These are phyloP conservation scores for Obba rivulosa DNA, from an alignment of 768 basidiomycete species.

Conservation along the genomic window DNA sequence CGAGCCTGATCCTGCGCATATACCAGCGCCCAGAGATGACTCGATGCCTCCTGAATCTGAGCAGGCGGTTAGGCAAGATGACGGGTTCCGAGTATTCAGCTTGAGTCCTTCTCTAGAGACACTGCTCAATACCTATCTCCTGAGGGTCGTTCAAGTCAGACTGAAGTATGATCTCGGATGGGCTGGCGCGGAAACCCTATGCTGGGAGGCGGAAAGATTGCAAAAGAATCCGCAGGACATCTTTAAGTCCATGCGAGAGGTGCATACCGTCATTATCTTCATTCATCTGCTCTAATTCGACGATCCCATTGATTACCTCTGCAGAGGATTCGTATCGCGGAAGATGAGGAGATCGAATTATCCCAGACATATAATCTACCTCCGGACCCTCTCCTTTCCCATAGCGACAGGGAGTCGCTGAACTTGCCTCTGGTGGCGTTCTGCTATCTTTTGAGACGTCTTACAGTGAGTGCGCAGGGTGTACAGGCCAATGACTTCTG, in stretches of 20 bases:
- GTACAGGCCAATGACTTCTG: not conserved
- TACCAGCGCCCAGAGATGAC: too few relatives aligned
- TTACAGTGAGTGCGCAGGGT: constrained; percentile 42
- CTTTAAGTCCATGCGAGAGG: constrained; percentile 27
- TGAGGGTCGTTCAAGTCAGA: constrained; percentile 48
- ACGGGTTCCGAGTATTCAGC: constrained; percentile 52
- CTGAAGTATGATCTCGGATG: constrained; percentile 52
- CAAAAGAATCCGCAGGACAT: constrained; percentile 39
- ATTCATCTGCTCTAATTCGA: not conserved
- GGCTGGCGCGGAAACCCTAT: constrained; percentile 61
- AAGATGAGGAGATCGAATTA: constrained; percentile 38
- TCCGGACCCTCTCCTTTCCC: constrained; percentile 43
- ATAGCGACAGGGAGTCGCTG: constrained; percentile 31
- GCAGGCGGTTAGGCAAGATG: constrained; percentile 6
- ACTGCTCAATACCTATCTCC: constrained; percentile 50
- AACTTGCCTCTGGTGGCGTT: constrained; percentile 64
- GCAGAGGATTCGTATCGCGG: constrained; percentile 30
- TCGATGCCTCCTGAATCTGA: constrained; percentile 10
- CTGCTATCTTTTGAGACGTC: constrained; percentile 57
- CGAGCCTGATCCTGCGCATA: not conserved
- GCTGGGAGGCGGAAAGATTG: constrained; percentile 37
- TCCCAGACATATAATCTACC: constrained; percentile 42
- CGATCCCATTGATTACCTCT: not conserved
- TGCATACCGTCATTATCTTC: constrained; percentile 14
- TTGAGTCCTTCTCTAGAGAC: constrained; percentile 60